Percentiles rank a stretch among this genome's conserved stretches.
Conservation (phyloP, 495 filamentous ascomycete genomes). For the Penicillium waksmanii region DNA sequence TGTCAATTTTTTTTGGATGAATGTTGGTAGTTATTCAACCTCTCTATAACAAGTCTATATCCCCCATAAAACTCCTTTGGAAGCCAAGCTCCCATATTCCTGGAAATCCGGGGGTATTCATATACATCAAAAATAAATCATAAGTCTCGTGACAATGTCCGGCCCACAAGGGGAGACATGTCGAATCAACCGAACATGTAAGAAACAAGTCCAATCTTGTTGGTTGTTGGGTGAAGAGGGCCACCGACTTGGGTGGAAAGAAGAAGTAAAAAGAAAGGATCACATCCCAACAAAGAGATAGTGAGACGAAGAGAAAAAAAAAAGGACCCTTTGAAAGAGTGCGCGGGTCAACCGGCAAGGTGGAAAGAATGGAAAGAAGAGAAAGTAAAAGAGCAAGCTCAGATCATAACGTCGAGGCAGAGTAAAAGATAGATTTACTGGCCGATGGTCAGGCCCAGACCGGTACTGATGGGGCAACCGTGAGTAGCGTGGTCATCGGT, state of each 20-base stretch:
- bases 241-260: slow-evolving; percentile 25
- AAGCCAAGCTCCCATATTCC: slow-evolving; percentile 13
- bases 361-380: slow-evolving; percentile 8
- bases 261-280: slow-evolving; percentile 21
- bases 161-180: slow-evolving; percentile 29
- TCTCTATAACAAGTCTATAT: slow-evolving; percentile 19
- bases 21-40: slow-evolving; percentile 16
- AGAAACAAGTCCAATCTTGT: slow-evolving; percentile 18
- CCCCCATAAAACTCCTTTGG: slow-evolving; percentile 19
- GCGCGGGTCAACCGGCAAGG: slow-evolving; percentile 36
- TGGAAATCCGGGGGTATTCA: slow-evolving; percentile 29
- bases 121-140: slow-evolving; percentile 29
- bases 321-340: slow-evolving; percentile 17
- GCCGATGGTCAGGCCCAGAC: slow-evolving; percentile 41
- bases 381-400: slow-evolving; percentile 7
- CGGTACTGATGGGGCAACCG: slow-evolving; percentile 49
- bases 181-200: slow-evolving; percentile 40
- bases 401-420: not conserved
- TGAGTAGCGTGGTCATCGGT: slow-evolving; percentile 50
- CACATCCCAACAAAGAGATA: slow-evolving; percentile 19
- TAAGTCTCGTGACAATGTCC: slow-evolving; percentile 34
- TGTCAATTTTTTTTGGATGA: slow-evolving; percentile 6
- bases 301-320: slow-evolving; percentile 19
- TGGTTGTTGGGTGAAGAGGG: slow-evolving; percentile 10
- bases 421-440: slow-evolving; percentile 26